Evolutionary conservation across 139 green algal species (phyloP).

Genomic region (Asterochloris sp.): DNA sequence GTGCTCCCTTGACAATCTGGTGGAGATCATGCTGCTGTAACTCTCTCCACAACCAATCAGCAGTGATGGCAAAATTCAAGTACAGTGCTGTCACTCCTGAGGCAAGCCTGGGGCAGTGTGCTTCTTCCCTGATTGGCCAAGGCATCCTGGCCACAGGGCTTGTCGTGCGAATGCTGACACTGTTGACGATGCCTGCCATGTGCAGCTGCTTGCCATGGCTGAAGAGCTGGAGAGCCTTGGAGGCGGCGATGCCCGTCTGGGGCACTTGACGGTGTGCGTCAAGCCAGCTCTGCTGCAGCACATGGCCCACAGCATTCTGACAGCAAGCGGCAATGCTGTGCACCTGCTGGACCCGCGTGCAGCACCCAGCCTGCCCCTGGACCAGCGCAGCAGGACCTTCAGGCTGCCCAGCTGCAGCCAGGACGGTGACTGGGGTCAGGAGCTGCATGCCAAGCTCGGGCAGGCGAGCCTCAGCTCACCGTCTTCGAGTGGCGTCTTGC

Average conservation of each 20-base stretch:
- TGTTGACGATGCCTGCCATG: too few species aligned
- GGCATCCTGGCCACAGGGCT: too few species aligned
- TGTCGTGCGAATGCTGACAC: too few species aligned
- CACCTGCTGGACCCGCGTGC: not conserved
- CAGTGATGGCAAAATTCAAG: not conserved
- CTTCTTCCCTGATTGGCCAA: too few species aligned
- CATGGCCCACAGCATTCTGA: not conserved
- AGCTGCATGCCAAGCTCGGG: not conserved
- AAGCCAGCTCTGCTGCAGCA: not conserved
- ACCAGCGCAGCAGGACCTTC: not conserved
- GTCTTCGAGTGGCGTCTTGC: not conserved
- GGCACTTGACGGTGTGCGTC: not conserved
- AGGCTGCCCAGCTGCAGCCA: not conserved
- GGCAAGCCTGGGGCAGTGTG: not conserved
- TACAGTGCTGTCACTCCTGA: slow-evolving; percentile 11
- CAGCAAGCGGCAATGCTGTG: not conserved
- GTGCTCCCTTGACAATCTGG: too few species aligned
- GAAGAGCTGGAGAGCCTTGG: slow-evolving; percentile 23
- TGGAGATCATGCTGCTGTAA: too few species aligned
- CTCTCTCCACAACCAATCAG: too few species aligned
- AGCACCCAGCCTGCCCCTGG: not conserved
- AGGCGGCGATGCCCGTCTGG: slow-evolving; percentile 22
- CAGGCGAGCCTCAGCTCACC: not conserved
- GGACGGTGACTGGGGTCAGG: not conserved
- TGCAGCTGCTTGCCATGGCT: slow-evolving; percentile 17